These are phyloP conservation scores for Trichosanthes cucumerina DNA, from an alignment of 306 rosid species.

Conservation along the genomic window DNA sequence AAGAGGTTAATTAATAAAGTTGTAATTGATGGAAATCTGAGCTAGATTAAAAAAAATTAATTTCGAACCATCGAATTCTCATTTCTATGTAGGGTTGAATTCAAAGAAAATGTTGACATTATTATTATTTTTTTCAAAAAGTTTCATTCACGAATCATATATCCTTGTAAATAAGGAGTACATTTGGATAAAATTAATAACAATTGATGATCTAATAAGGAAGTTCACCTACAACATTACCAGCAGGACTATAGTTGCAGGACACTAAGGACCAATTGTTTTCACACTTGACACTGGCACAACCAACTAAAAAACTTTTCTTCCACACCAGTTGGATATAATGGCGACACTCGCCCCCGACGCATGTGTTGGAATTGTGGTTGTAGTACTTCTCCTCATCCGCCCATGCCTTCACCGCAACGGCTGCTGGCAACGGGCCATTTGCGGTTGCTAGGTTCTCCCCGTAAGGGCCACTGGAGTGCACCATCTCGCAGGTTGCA, in stretches of 20 bases:
- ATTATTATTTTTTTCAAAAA: no score
- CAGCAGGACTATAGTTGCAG: constrained; percentile 21
- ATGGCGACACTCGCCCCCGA: constrained; percentile 19
- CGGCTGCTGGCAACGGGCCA: neutral
- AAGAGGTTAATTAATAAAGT: no score
- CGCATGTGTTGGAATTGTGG: neutral
- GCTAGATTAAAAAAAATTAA: no score
- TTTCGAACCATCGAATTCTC: no score
- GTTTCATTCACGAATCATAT: no score
- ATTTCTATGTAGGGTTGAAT: no score
- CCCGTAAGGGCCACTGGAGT: constrained; percentile 22
- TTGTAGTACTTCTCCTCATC: constrained; percentile 18
- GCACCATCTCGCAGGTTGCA: constrained; percentile 16
- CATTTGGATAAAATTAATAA: neutral
- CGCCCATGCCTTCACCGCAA: constrained; percentile 21
- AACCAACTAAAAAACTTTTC: constrained; percentile 5
- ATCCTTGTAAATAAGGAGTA: no score
- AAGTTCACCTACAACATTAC: neutral
- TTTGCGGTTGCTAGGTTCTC: constrained; percentile 18
- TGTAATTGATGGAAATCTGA: no score
- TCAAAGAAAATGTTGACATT: no score
- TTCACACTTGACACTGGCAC: constrained; percentile 23
- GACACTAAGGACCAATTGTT: constrained; percentile 14
- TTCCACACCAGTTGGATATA: constrained; percentile 32
- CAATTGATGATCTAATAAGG: constrained; percentile 3